Base-by-base conservation (phyloP, 2,329 filamentous ascomycete genomes). In the Colletotrichum tropicale region DNA sequence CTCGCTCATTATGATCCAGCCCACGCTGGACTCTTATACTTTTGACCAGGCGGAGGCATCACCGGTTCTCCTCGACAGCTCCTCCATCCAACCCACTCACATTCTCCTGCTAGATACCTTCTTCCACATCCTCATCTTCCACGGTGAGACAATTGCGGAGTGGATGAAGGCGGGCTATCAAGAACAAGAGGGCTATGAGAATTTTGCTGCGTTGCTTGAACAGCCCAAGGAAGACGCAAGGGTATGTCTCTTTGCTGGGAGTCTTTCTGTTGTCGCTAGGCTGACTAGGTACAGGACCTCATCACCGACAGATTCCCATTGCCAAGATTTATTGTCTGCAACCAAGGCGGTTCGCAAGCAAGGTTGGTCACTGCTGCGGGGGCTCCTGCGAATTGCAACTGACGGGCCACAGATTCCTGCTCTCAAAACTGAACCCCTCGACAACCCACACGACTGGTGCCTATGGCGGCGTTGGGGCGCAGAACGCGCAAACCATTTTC, bases 91-190 rank as follows among this genome's bases (percentile, higher is more conserved):
- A 83, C 94, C 96, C 12, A 95, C 96, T 26, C 98, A 98, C 76
- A 95, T 98, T 76, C 91, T 99, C 66, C 92, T 99, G 13, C 93
- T 99, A 71, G 97, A 99, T 82, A 98, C 97, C 1, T 99, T 99
- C 89, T 99, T 99, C 91, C 97, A 99, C 84, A 99, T 99, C 77
- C 92, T 99, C 71, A 99, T 99, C 80, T 99, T 98, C 91, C 96
- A 99, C 81, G 97, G 97, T 77, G 96, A 99, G 88, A 98, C 96
- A 0, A 94, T 98, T 85, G 97, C 97, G 1, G 96, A 98, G 84
- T 99, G 97, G 97, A 93, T 96, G 79, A 98, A 99, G 85, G 96
- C 96, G 21, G 97, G 97, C 2, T 99, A 99, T 83, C 97, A 99
- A 80, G 96, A 98, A 3, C 96, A 98, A 85, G 96, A 98, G 83